Evolutionary conservation across 768 basidiomycete species (phyloP).

Genomic region (Lactifluus rugatus): DNA sequence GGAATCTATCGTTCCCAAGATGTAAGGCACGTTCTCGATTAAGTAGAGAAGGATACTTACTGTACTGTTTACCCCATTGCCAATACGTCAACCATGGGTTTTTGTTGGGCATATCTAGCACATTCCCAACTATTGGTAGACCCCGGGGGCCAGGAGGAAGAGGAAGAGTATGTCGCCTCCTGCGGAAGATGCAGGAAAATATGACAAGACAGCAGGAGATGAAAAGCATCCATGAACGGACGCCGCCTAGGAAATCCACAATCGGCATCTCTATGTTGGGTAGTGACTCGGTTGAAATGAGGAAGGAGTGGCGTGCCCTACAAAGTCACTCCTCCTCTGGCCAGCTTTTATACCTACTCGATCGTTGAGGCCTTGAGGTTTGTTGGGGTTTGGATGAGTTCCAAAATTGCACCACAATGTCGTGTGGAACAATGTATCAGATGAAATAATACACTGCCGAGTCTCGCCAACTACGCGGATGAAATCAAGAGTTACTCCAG

Average conservation of each 20-base stretch:
- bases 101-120: slow-evolving; percentile 18
- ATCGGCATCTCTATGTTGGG: neutral
- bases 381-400: too few relatives aligned
- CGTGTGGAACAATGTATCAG: neutral
- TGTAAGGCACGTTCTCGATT: neutral
- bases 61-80: slow-evolving; percentile 20
- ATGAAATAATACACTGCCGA: neutral
- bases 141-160: slow-evolving; percentile 23
- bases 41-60: slow-evolving; percentile 6
- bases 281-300: neutral
- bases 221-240: neutral
- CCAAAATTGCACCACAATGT: neutral
- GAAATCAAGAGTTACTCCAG: neutral
- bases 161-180: slow-evolving; percentile 7
- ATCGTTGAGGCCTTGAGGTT: too few relatives aligned
- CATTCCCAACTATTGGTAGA: slow-evolving; percentile 21
- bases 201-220: neutral
- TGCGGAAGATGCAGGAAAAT: neutral
- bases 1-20: slow-evolving; percentile 5
- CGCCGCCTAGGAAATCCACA: neutral
- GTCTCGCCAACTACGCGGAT: neutral
- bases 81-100: slow-evolving; percentile 19
- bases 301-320: neutral
- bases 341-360: slow-evolving; percentile 3
- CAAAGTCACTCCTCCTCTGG: neutral